These are phyloP conservation scores for Fusarium nelsonii DNA, from an alignment of 2,329 filamentous ascomycete genomes.

Conservation along the genomic window DNA sequence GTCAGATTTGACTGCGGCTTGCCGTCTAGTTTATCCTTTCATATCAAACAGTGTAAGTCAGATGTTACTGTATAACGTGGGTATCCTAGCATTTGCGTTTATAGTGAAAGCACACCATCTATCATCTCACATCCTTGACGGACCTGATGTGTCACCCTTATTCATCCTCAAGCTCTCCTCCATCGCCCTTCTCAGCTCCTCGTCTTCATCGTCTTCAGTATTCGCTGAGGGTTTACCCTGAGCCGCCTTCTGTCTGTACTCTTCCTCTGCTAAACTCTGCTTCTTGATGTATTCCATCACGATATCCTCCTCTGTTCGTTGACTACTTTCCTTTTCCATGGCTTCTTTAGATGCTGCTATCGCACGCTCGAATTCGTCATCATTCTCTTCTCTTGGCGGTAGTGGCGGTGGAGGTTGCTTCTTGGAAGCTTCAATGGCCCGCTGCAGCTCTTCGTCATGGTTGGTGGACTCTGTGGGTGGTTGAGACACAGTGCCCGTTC, in stretches of 20 bases:
- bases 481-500: constrained; percentile 7
- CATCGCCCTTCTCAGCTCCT: constrained; percentile 67
- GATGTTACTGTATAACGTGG: constrained; percentile 6
- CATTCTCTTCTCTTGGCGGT: constrained; percentile 41
- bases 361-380: constrained; percentile 55
- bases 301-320: constrained; percentile 74
- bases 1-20: not conserved
- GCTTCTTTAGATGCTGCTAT: constrained; percentile 56
- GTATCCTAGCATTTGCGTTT: constrained; percentile 31
- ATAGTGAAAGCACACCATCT: constrained; percentile 2
- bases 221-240: constrained; percentile 54
- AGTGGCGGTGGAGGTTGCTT: constrained; percentile 40
- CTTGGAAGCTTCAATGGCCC: constrained; percentile 58
- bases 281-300: constrained; percentile 81
- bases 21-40: not conserved
- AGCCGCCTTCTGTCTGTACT: constrained; percentile 55
- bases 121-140: constrained; percentile 39
- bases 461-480: constrained; percentile 1
- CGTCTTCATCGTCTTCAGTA: constrained; percentile 59
- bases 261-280: constrained; percentile 78
- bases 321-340: constrained; percentile 56
- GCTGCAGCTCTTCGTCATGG: constrained; percentile 55
- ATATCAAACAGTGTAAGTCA: not conserved
- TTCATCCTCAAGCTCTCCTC: constrained; percentile 66
- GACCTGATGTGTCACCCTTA: constrained; percentile 45